A percentile compares a stretch with the other conserved stretches of the same genome.
These are phyloP conservation scores for Phyllosticta paracitricarpa DNA, from an alignment of 2,329 filamentous ascomycete genomes.

Conservation along the genomic window DNA sequence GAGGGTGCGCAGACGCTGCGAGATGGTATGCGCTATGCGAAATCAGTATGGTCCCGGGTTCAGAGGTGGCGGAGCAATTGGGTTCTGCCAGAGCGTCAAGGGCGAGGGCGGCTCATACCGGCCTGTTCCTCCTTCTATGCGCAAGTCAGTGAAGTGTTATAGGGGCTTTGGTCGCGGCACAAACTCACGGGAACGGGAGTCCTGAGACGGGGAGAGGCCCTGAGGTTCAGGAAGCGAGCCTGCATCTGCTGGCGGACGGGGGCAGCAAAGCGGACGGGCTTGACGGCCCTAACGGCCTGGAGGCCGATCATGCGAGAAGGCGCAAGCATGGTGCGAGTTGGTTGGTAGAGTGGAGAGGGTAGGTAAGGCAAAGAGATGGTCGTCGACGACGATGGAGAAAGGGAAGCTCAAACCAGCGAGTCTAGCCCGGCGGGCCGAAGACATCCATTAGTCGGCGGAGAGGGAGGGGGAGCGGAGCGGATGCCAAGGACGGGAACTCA, in stretches of 20 bases:
- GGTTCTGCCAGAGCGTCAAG: background rate
- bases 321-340: slow-evolving; percentile 24
- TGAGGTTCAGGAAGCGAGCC: slow-evolving; percentile 28
- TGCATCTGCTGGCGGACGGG: slow-evolving; percentile 6
- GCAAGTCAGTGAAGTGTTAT: slow-evolving; percentile 29
- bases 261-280: slow-evolving; percentile 9
- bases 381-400: background rate
- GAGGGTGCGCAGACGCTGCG: slow-evolving; percentile 82
- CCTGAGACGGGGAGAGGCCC: slow-evolving; percentile 35
- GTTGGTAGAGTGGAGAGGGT: slow-evolving; percentile 22
- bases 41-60: background rate
- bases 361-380: slow-evolving; percentile 13
- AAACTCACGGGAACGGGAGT: slow-evolving; percentile 60
- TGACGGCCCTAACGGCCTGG: slow-evolving; percentile 14
- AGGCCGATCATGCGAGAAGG: slow-evolving; percentile 30
- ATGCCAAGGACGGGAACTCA: background rate
- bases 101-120: slow-evolving; percentile 36
- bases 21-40: slow-evolving; percentile 78
- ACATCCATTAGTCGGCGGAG: slow-evolving; percentile 2
- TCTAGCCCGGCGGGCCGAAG: slow-evolving; percentile 20
- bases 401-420: background rate
- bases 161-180: background rate
- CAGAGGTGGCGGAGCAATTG: background rate
- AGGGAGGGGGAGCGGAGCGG: background rate
- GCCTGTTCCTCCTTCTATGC: slow-evolving; percentile 53